A percentile compares a stretch with the other conserved stretches of the same genome.
phyloP scores from a whole-genome alignment of 73 alveolate species.

The Paramecium biaurelia region DNA sequence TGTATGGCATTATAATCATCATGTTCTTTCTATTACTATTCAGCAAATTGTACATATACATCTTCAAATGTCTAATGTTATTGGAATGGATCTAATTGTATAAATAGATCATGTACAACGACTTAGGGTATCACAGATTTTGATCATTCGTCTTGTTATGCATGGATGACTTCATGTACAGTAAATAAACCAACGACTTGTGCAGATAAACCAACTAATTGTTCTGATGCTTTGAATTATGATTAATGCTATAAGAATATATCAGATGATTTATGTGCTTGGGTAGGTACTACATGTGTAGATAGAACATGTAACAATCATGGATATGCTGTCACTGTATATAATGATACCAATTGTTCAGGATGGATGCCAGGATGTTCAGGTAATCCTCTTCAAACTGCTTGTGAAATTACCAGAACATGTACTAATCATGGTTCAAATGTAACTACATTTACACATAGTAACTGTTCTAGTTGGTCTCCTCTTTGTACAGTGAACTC shows the following conservation, averaged over 20 bases:
- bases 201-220: neutral
- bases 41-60: neutral
- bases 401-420: slow-evolving; percentile 6
- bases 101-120: neutral
- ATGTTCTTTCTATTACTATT: neutral
- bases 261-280: neutral
- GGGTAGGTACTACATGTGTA: slow-evolving; percentile 40
- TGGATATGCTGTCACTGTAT: slow-evolving; percentile 31
- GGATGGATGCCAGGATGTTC: slow-evolving; percentile 29
- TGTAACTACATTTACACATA: slow-evolving; percentile 23
- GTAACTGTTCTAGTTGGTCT: neutral
- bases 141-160: neutral
- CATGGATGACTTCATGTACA: slow-evolving; percentile 20
- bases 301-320: slow-evolving; percentile 43
- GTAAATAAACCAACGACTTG: slow-evolving; percentile 23
- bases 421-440: slow-evolving; percentile 35
- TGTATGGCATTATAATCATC: neutral
- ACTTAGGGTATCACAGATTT: slow-evolving; percentile 13
- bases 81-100: slow-evolving; percentile 47
- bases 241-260: neutral
- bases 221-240: neutral
- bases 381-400: neutral
- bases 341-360: neutral
- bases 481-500: neutral
- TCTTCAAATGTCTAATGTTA: neutral